These are phyloP conservation scores for Ogataea paraovalis DNA, from an alignment of 805 yeast species.

Conservation along the genomic window DNA sequence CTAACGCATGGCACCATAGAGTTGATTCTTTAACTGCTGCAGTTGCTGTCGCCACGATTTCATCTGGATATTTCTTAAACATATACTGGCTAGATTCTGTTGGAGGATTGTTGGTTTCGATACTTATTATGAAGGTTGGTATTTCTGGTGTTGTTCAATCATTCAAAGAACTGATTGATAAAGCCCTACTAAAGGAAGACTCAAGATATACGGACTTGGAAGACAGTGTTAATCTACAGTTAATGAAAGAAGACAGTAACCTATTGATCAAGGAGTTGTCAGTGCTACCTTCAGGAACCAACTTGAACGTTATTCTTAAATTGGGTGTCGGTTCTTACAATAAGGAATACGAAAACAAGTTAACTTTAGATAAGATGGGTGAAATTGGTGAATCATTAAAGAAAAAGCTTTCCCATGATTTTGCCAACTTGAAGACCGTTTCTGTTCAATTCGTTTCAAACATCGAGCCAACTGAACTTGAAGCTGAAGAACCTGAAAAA, in stretches of 20 bases:
- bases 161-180: slow-evolving; percentile 73
- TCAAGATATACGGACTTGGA: slow-evolving; percentile 43
- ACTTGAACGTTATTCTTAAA: slow-evolving; percentile 38
- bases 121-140: slow-evolving; percentile 81
- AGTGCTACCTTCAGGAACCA: slow-evolving; percentile 52
- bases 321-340: slow-evolving; percentile 30
- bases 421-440: slow-evolving; percentile 31
- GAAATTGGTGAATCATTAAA: slow-evolving; percentile 24
- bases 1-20: slow-evolving; percentile 99
- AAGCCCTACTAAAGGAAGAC: slow-evolving; percentile 51
- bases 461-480: slow-evolving; percentile 6
- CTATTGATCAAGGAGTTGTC: slow-evolving; percentile 37
- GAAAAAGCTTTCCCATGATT: slow-evolving; percentile 31
- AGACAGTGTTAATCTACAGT: slow-evolving; percentile 31
- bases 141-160: slow-evolving; percentile 67
- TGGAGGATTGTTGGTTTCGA: slow-evolving; percentile 86
- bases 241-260: slow-evolving; percentile 31
- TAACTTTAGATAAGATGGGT: slow-evolving; percentile 33
- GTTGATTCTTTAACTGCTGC: slow-evolving; percentile 89
- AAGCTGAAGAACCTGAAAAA: slow-evolving; percentile 4
- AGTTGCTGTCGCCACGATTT: slow-evolving; percentile 84
- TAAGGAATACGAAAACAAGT: slow-evolving; percentile 25
- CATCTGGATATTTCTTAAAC: slow-evolving; percentile 75
- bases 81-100: slow-evolving; percentile 86
- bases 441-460: slow-evolving; percentile 31